Evolutionary conservation across 176 grass and related monocot genomes (phyloP), one percentile per base, ranked within the genome.

Genomic region (Eremochloa ophiuroides): DNA sequence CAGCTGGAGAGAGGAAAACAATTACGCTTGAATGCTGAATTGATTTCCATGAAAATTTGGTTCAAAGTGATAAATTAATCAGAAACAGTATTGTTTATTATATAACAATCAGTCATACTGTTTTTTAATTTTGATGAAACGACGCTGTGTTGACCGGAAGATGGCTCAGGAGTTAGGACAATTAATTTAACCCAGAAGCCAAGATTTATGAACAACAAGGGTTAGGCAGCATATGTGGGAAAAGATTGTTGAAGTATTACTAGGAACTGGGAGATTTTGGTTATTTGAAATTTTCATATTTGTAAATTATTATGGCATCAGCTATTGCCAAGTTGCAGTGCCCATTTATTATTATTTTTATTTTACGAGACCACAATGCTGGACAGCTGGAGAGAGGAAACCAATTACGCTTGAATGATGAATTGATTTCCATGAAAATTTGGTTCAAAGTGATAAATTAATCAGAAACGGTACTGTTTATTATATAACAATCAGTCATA

Each of bases 391-490:
- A 23, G 22, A 60, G 4, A 31, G 14, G 42, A 33, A 44, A 71
- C 15, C 16, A 10, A 0, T 20, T 22, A 20, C 0, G 2, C 11
- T 47, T 0, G 29, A 20, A 26, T 46, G 34, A 12, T 44, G 11
- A 43, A 25, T 9, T 44, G 25, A 10, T 82, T 70, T 55, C 17
- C 17, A 60, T 42, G 26, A 29, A 29, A 10, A 81, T 81, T 58
- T n/a, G 26, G 51, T 59, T 41, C 37, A 81, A 81, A 72, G 53
- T 72, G 53, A 56, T 72, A 72, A 31, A 40, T 26, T 43, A 81
- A 10, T 6, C 51, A 15, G 10, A 11, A 55, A 55, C 0, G 29
- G 2, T 43, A n/a, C 7, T 17, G 8, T 41, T 10, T 77, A 4
- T 27, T 43, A 2, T 5, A 28, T 2, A 28, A 5, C 2, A 48